Evolutionary conservation across 768 basidiomycete genomes (phyloP).

Genomic region (Dendrothele bispora): DNA sequence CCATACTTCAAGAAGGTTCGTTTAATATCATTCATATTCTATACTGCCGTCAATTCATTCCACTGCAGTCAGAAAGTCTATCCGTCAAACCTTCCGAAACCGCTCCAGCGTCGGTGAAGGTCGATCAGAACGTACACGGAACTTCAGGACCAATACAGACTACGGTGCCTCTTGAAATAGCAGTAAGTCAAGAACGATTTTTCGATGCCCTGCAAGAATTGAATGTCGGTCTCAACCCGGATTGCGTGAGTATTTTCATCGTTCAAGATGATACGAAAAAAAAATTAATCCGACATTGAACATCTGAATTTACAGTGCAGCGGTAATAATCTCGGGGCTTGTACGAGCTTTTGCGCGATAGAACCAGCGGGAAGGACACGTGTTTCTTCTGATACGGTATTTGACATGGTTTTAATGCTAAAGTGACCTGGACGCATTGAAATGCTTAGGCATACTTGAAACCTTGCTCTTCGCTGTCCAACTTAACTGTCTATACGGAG

Average conservation of each 20-base stretch:
- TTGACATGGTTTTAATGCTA: neutral
- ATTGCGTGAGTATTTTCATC: constrained; percentile 4
- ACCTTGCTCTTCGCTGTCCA: constrained; percentile 11
- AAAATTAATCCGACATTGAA: too few species aligned
- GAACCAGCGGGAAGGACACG: constrained; percentile 9
- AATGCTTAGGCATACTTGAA: constrained; percentile 4
- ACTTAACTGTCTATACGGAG: constrained; percentile 20
- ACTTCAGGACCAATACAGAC: neutral
- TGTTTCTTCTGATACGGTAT: constrained; percentile 9
- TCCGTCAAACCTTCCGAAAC: constrained; percentile 8
- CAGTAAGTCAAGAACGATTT: neutral
- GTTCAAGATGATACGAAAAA: too few species aligned
- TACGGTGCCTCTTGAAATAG: neutral
- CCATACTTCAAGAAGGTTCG: constrained; percentile 16
- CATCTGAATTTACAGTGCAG: constrained; percentile 13
- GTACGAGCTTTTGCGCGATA: constrained; percentile 10
- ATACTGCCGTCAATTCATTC: neutral
- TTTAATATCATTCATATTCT: too few species aligned
- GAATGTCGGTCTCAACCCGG: neutral
- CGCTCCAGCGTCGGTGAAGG: constrained; percentile 1
- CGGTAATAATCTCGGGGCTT: constrained; percentile 18
- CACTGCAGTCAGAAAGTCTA: too few species aligned
- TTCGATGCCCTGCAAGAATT: constrained; percentile 7
- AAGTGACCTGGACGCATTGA: neutral
- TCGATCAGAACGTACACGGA: neutral